These are phyloP conservation scores for Volvariella surrecta DNA, from an alignment of 1,284 basidiomycete genomes.

Conservation along the genomic window DNA sequence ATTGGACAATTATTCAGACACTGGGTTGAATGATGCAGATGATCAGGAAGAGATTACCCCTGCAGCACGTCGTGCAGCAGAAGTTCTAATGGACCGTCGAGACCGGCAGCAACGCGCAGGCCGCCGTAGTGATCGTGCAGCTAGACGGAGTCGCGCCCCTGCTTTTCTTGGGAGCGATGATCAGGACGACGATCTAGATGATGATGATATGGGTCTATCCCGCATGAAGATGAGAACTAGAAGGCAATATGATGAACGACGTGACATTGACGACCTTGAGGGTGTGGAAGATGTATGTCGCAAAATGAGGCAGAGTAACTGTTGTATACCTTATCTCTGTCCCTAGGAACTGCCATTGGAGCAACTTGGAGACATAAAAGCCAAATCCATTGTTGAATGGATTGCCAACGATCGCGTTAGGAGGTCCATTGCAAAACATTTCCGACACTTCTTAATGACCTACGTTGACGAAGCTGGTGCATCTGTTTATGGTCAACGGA, in stretches of 20 bases:
- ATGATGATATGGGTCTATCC: slow-evolving; percentile 41
- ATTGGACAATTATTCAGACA: slow-evolving; percentile 85
- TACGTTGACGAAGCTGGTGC: slow-evolving; percentile 88
- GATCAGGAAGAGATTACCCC: slow-evolving; percentile 69
- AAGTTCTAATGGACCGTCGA: slow-evolving; percentile 81
- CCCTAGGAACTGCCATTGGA: slow-evolving; percentile 86
- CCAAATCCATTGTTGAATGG: slow-evolving; percentile 96
- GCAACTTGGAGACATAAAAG: slow-evolving; percentile 96
- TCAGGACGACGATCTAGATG: slow-evolving; percentile 49
- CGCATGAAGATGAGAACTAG: slow-evolving; percentile 75
- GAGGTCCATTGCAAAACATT: slow-evolving; percentile 86
- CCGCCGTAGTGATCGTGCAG: slow-evolving; percentile 58
- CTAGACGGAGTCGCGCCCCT: slow-evolving; percentile 72
- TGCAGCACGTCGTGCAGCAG: slow-evolving; percentile 75
- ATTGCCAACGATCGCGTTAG: slow-evolving; percentile 89
- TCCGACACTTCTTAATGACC: slow-evolving; percentile 93
- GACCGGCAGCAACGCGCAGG: slow-evolving; percentile 73
- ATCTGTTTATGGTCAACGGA: slow-evolving; percentile 93
- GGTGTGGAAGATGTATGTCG: slow-evolving; percentile 70
- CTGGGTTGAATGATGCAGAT: slow-evolving; percentile 81
- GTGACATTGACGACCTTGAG: slow-evolving; percentile 78
- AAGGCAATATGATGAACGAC: slow-evolving; percentile 83
- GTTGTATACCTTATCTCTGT: neutral
- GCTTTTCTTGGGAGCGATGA: slow-evolving; percentile 74
- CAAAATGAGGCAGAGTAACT: no score